A percentile compares a stretch with the other conserved stretches of the same genome.
Evolutionary conservation across 306 rosid species (phyloP).

Genomic region (Ceratonia siliqua): DNA sequence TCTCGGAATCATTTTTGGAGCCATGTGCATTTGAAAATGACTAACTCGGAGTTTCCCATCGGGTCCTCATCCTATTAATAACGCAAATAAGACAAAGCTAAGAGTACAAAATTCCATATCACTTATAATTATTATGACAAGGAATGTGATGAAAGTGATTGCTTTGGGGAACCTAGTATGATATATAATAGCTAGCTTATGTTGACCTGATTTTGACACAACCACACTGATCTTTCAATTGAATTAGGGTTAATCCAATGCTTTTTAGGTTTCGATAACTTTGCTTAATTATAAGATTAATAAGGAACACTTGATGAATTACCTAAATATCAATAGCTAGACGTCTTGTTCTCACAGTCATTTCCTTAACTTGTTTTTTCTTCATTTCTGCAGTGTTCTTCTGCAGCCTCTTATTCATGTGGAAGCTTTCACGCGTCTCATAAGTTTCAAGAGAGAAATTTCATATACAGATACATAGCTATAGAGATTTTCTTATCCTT

Average conservation of each 20-base stretch:
- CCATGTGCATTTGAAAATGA: constrained; percentile 43
- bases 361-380: not conserved
- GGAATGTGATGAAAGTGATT: constrained; percentile 48
- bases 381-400: not conserved
- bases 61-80: constrained; percentile 30
- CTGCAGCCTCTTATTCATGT: not conserved
- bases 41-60: constrained; percentile 35
- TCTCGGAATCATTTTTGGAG: constrained; percentile 32
- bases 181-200: constrained; percentile 2
- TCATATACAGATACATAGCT: no score
- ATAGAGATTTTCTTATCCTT: no score
- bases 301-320: no score
- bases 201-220: not conserved
- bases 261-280: not conserved
- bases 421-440: not conserved
- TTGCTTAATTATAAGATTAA: not conserved
- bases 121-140: constrained; percentile 38
- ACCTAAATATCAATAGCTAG: no score
- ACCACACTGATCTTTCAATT: not conserved
- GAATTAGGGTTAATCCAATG: not conserved
- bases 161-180: not conserved
- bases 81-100: constrained; percentile 34
- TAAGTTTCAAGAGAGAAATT: constrained; percentile 8
- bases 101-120: constrained; percentile 3
- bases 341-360: not conserved